Conservation (phyloP, 768 basidiomycete genomes). For the Fomitopsis serialis region DNA sequence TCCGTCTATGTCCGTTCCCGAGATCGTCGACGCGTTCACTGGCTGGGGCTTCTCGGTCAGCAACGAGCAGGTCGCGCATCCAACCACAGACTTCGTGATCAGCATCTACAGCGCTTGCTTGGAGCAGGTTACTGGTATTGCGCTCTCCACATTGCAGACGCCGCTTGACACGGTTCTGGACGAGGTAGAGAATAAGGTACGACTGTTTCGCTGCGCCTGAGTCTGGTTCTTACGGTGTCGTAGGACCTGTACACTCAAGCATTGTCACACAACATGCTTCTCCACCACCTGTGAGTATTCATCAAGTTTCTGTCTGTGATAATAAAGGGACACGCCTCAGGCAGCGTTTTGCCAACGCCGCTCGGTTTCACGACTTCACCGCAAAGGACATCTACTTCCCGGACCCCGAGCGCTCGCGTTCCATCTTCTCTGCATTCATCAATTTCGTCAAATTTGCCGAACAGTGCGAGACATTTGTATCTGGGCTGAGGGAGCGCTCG, state of each 20-base stretch:
- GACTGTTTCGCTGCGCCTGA: constrained; percentile 3
- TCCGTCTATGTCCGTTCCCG: constrained; percentile 57
- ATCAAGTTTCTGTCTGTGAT: neutral
- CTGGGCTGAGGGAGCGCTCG: constrained; percentile 56
- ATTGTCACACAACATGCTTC: constrained; percentile 55
- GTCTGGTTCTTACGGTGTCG: neutral
- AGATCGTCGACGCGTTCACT: constrained; percentile 59
- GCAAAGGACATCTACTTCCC: constrained; percentile 71
- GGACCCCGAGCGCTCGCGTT: constrained; percentile 66
- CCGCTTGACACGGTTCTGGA: constrained; percentile 52
- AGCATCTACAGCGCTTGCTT: constrained; percentile 67
- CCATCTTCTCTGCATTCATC: constrained; percentile 81
- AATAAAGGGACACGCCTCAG: constrained; percentile 27
- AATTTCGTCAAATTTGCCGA: constrained; percentile 91
- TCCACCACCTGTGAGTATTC: constrained; percentile 59
- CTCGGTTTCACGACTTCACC: constrained; percentile 73
- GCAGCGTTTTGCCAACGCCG: constrained; percentile 64
- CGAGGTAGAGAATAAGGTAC: constrained; percentile 48
- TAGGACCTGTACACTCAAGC: constrained; percentile 66
- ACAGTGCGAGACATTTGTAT: constrained; percentile 59
- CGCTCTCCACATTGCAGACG: constrained; percentile 50
- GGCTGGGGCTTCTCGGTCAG: constrained; percentile 67
- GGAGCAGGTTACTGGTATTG: constrained; percentile 63
- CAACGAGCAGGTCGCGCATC: constrained; percentile 61
- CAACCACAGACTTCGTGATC: constrained; percentile 67